phyloP scores from a whole-genome alignment of 306 rosid species.

The Quercus glauca region DNA sequence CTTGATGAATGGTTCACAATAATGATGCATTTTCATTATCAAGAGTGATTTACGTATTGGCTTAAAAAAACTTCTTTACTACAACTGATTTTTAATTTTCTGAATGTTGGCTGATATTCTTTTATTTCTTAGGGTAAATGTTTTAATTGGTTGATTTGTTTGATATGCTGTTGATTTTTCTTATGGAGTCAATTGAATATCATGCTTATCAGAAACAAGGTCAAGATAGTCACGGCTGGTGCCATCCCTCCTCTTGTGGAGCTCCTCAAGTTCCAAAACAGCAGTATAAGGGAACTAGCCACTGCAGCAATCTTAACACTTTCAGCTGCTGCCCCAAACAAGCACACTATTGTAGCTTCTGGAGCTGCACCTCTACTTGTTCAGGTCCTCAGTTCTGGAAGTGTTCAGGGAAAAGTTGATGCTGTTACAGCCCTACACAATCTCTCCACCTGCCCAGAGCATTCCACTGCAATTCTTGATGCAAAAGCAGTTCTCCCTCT shows the following conservation, averaged over 20 bases:
- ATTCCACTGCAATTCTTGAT: conserved; percentile 53
- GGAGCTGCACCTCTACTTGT: conserved; percentile 87
- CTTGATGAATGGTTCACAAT: not conserved
- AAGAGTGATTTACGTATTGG: not conserved
- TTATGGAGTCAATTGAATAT: conserved; percentile 30
- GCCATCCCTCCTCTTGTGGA: conserved; percentile 80
- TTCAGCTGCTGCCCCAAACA: conserved; percentile 76
- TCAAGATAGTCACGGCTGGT: conserved; percentile 74
- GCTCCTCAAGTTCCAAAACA: conserved; percentile 63
- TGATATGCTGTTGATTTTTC: conserved; percentile 15
- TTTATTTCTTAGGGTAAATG: not conserved
- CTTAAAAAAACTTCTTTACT: not conserved
- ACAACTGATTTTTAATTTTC: not conserved
- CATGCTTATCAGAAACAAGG: conserved; percentile 66
- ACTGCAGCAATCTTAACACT: conserved; percentile 85
- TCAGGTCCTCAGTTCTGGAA: conserved; percentile 78
- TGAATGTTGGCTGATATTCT: not conserved
- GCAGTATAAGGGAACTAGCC: conserved; percentile 65
- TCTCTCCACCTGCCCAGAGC: conserved; percentile 56
- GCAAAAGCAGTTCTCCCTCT: conserved; percentile 78
- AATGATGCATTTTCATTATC: conserved; percentile 8
- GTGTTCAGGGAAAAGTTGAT: conserved; percentile 84
- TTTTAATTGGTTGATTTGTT: conserved; percentile 14
- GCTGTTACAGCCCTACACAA: conserved; percentile 79
- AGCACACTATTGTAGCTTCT: conserved; percentile 65